Evolutionary conservation across 176 grass and related monocot genomes (phyloP).

Genomic region (Tillandsia fasciculata): DNA sequence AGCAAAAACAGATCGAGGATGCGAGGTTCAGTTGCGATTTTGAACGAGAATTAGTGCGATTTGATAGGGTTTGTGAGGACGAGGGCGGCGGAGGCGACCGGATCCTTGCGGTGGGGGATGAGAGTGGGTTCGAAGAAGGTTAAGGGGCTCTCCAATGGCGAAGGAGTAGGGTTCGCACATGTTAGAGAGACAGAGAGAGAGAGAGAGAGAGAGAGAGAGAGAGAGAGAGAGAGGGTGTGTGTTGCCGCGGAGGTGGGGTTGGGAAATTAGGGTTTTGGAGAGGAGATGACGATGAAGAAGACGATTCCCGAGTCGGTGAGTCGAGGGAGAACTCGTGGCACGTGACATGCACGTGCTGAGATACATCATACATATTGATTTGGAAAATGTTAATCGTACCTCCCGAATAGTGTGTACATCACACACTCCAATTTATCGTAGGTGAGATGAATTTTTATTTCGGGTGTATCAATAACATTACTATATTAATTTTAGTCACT

Average conservation of each 20-base stretch:
- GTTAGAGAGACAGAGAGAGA: neutral
- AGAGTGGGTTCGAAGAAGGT: neutral
- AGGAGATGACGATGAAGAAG: neutral
- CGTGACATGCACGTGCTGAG: too few species aligned
- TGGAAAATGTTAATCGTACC: too few species aligned
- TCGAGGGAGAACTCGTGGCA: neutral
- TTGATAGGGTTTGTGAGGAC: neutral
- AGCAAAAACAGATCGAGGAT: neutral
- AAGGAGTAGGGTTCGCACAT: neutral
- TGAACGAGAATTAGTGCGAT: neutral
- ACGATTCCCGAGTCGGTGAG: neutral
- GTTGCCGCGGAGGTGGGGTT: conserved; percentile 1
- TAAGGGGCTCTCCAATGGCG: neutral
- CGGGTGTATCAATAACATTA: too few species aligned
- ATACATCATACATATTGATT: too few species aligned
- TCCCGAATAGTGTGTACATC: too few species aligned
- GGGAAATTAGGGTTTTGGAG: conserved; percentile 26
- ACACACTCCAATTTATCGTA: too few species aligned
- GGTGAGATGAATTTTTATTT: too few species aligned
- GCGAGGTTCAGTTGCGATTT: neutral
- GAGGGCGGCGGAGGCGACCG: neutral
- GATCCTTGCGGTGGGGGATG: conserved; percentile 5
- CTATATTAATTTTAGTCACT: too few species aligned
- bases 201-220: neutral
- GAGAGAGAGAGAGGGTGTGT: neutral